Evolutionary conservation across 1,284 basidiomycete genomes (phyloP), one percentile per base, ranked within the genome.

Genomic region (Naganishia albida): DNA sequence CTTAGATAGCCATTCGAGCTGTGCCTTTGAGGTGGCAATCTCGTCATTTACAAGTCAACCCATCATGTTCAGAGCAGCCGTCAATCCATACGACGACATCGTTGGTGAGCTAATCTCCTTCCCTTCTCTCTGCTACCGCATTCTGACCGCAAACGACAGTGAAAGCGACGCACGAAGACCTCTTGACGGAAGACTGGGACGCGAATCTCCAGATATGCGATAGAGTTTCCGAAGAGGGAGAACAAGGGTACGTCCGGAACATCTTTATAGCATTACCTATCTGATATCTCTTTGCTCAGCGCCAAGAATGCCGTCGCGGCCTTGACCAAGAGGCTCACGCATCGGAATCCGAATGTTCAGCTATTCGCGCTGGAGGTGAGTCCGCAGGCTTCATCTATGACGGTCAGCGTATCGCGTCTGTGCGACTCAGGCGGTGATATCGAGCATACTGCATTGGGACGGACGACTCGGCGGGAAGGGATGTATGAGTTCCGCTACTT

Each of bases 261-360:
- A 68, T n/a, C 2, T 3, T 30, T n/a, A 12, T 12, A 6, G n/a
- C 7, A 12, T 48, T 39, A 12, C n/a, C n/a, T 26, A 25, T 16
- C n/a, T 28, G 39, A 26, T n/a, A 13, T 34, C 10, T 25, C 6
- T 16, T 28, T 42, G 28, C 59, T 25, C 78, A 96, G 94, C 20
- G 91, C 95, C 8, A 88, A 89, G 62, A 87, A 90, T 73, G 92
- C 92, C 67, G 84, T 96, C 67, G 87, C 87, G 7, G 85, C 94
- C 0, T 79, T 97, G 54, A 84, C 94, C 74, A 97, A 95, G 80
- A 89, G 95, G 6, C 83, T 99, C 1, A 84, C 89, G 16, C 94
- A 99, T 79, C 87, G 95, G 42, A 96, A 90, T 76, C 90, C 95
- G 16, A 99, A 96, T 73, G 96, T 99, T 0, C 96, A 99, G 79